Evolutionary conservation across 352 stramenopile genomes (phyloP), one percentile per base, ranked within the genome.

Genomic region (Phytophthora europaea): DNA sequence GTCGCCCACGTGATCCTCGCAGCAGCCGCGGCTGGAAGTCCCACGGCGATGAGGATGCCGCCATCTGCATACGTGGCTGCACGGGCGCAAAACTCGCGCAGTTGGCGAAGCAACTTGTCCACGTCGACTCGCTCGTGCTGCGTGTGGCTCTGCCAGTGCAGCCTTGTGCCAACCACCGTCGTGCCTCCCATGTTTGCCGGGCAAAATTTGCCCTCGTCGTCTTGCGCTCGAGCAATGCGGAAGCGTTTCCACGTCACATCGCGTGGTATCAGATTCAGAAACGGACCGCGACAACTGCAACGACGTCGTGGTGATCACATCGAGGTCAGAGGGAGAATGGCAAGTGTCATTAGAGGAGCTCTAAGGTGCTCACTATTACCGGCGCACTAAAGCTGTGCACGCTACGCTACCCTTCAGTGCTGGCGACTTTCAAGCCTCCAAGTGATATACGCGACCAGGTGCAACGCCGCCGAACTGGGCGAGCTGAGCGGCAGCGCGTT

Each of bases 401-500:
- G n/a, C n/a, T n/a, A n/a, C n/a, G n/a, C n/a, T n/a, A 53, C 26
- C 22, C 3, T 22, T 56, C 43, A 34, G 12, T 8, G 34, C 38
- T 61, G 48, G 40, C 28, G 22, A 4, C 48, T 61, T 31, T 77
- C 36, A 77, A 26, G 64, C 63, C 12, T 82, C 67, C 38, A 90
- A 28, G 61, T 93, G 87, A 52, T 81, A 82, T 10, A 92, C 87
- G n/a, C 59, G 62, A 8, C 81, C 77, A 26, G 73, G 48, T 0
- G 67, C 61, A 28, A 96, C 67, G 2, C 72, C 75, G 10, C 38
- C 38, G 13, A 97, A 82, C 38, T 90, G 79, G 54, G 64, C 40
- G 26, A 97, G 70, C 66, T 99, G 97, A 47, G 56, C 70, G 6
- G 85, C 86, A 26, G 97, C 84, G 45, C 97, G 85, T 26, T 91